Conservation (phyloP, 805 yeast genomes). For the Kockiozyma suomiensis region DNA sequence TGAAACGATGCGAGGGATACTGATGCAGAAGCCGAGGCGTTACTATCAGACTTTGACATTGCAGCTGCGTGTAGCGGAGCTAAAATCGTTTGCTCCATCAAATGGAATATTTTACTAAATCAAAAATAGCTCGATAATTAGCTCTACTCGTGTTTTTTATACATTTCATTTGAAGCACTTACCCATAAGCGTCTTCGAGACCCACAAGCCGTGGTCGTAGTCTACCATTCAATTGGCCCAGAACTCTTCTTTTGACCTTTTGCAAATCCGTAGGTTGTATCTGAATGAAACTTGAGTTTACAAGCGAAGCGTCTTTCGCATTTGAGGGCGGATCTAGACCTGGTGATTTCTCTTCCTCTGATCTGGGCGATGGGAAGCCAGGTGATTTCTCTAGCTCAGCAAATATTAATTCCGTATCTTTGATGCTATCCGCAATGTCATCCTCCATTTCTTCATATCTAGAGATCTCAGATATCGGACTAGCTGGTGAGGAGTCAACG, state of each 20-base stretch:
- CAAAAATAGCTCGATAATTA: background rate
- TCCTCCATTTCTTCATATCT: background rate
- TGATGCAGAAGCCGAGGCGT: slow-evolving; percentile 3
- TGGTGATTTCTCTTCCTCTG: background rate
- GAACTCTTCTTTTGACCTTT: slow-evolving; percentile 22
- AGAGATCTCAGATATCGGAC: too few species aligned
- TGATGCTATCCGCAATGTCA: background rate
- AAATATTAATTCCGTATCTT: background rate
- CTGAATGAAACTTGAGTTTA: background rate
- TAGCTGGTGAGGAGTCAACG: too few species aligned
- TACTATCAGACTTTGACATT: background rate
- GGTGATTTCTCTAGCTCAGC: too few species aligned
- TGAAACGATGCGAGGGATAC: slow-evolving; percentile 7
- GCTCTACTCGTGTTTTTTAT: background rate
- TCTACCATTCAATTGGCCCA: slow-evolving; percentile 29
- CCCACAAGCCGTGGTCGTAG: slow-evolving; percentile 23
- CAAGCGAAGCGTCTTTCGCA: background rate
- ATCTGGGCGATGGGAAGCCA: background rate
- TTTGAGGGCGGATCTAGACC: background rate
- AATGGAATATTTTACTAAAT: slow-evolving; percentile 52
- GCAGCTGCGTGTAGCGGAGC: slow-evolving; percentile 15
- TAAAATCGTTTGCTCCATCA: slow-evolving; percentile 26
- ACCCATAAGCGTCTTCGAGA: slow-evolving; percentile 27
- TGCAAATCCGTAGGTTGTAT: background rate
- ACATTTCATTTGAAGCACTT: background rate